Conservation (phyloP, 1,284 basidiomycete species). For the Sporisorium reilianum region DNA sequence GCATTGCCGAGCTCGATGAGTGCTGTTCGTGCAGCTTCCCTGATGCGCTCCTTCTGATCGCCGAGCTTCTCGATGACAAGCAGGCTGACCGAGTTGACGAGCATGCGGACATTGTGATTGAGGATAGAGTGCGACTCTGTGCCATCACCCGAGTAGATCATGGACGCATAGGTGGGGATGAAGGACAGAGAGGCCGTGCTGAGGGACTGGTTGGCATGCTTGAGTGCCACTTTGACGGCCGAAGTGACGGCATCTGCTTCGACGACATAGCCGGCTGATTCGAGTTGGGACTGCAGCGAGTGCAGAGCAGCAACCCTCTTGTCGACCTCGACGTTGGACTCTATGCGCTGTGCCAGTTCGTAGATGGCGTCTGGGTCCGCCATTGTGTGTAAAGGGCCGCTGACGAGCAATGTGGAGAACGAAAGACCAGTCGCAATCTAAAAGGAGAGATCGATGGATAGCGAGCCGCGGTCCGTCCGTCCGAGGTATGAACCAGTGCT, state of each 20-base stretch:
- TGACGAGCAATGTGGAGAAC: constrained; percentile 1
- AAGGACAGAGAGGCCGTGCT: constrained; percentile 62
- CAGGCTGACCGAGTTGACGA: constrained; percentile 76
- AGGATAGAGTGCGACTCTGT: constrained; percentile 32
- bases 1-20: constrained; percentile 79
- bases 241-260: constrained; percentile 55
- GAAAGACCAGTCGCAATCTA: no score
- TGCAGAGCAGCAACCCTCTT: constrained; percentile 43
- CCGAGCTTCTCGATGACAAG: constrained; percentile 84
- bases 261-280: constrained; percentile 40
- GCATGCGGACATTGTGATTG: constrained; percentile 46
- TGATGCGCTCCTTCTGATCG: constrained; percentile 79
- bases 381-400: constrained; percentile 11
- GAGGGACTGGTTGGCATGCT: constrained; percentile 83
- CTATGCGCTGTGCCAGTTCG: constrained; percentile 42
- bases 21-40: constrained; percentile 81
- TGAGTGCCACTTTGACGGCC: constrained; percentile 78
- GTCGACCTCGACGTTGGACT: constrained; percentile 49
- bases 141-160: constrained; percentile 40
- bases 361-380: constrained; percentile 48
- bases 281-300: constrained; percentile 38
- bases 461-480: background rate
- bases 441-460: background rate
- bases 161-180: constrained; percentile 59
- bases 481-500: no score